Percentiles rank a stretch among this genome's conserved stretches.
Conservation (phyloP, 2,329 filamentous ascomycete genomes). For the Xylariaceae sp. region DNA sequence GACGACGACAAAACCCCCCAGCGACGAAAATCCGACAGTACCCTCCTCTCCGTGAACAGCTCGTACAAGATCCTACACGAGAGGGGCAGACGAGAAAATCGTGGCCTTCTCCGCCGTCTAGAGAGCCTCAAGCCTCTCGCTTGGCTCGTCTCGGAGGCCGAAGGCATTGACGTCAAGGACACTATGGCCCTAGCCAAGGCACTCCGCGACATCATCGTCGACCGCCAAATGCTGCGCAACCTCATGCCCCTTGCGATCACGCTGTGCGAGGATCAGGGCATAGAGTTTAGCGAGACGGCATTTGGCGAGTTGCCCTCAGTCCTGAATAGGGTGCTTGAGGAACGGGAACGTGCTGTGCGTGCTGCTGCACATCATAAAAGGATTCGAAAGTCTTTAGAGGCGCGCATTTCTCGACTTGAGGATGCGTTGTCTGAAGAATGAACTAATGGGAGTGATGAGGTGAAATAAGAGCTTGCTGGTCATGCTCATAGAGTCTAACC, state of each 20-base stretch:
- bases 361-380: slow-evolving; percentile 6
- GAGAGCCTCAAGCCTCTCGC: slow-evolving; percentile 17
- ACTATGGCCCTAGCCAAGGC: background rate
- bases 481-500: no score
- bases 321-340: slow-evolving; percentile 6
- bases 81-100: background rate
- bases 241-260: slow-evolving; percentile 20
- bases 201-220: slow-evolving; percentile 20
- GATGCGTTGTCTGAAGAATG: background rate
- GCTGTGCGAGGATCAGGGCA: slow-evolving; percentile 21
- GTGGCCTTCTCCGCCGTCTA: background rate
- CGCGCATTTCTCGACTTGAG: background rate
- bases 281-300: background rate
- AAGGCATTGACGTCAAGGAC: slow-evolving; percentile 15
- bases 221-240: slow-evolving; percentile 15
- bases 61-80: background rate
- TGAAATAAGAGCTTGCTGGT: no score
- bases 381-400: background rate
- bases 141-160: slow-evolving; percentile 17
- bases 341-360: background rate
- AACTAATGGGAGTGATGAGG: background rate
- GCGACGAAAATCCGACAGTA: no score
- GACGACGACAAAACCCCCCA: background rate
- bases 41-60: background rate
- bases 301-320: slow-evolving; percentile 1